These are phyloP conservation scores for Astragalus membranaceus DNA, from an alignment of 306 rosid genomes.

Conservation along the genomic window DNA sequence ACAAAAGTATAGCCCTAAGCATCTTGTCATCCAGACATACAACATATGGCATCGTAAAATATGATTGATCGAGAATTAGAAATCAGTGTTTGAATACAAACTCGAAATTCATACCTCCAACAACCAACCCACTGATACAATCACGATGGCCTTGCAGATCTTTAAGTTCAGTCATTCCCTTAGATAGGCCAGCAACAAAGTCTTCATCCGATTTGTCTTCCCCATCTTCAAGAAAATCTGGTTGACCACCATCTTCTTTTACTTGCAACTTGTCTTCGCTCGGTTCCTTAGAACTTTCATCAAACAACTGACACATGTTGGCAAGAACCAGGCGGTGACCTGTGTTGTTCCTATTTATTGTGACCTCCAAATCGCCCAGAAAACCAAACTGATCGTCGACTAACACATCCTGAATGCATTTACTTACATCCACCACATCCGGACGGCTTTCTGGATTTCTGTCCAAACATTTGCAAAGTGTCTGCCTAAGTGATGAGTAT, in stretches of 20 bases:
- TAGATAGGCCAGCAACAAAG: conserved; percentile 37
- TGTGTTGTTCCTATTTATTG: conserved; percentile 9
- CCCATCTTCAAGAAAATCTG: conserved; percentile 29
- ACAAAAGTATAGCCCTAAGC: background rate
- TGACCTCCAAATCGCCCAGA: conserved; percentile 33
- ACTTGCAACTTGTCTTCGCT: conserved; percentile 30
- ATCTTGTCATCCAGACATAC: conserved; percentile 8
- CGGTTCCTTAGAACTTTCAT: conserved; percentile 20
- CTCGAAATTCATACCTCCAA: conserved; percentile 62
- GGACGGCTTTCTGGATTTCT: conserved; percentile 61
- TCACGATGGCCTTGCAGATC: conserved; percentile 77
- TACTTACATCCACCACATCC: conserved; percentile 48
- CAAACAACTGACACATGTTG: conserved; percentile 42
- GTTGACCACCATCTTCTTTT: conserved; percentile 16
- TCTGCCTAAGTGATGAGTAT: conserved; percentile 36
- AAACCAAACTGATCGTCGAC: conserved; percentile 44
- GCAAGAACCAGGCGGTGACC: conserved; percentile 50
- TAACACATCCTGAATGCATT: conserved; percentile 51
- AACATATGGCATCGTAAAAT: background rate
- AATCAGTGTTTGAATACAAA: background rate
- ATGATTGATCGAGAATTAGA: conserved; percentile 3
- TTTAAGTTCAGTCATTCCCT: conserved; percentile 50
- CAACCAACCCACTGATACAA: conserved; percentile 65
- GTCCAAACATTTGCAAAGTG: conserved; percentile 52
- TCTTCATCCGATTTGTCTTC: conserved; percentile 31